These are phyloP conservation scores for Castanea sativa DNA, from an alignment of 306 rosid genomes.

Conservation along the genomic window DNA sequence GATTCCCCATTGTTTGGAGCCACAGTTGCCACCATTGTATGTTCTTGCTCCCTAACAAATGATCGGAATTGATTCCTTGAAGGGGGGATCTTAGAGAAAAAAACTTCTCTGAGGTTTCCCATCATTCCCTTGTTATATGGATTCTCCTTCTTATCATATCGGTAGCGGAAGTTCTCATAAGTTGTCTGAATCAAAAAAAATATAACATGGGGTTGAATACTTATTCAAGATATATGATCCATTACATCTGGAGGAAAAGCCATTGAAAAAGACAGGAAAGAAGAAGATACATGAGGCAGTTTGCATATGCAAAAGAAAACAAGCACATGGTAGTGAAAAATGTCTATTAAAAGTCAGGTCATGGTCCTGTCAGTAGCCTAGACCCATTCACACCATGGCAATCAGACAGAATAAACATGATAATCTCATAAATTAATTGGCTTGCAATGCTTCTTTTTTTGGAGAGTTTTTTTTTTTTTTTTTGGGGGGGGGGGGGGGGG, in stretches of 20 bases:
- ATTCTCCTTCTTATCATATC: constrained; percentile 76
- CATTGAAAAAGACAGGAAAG: background rate
- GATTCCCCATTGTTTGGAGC: constrained; percentile 44
- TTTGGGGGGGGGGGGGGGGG: too few species aligned
- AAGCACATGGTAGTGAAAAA: background rate
- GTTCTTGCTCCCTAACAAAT: constrained; percentile 48
- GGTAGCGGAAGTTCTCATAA: constrained; percentile 89
- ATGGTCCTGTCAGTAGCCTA: background rate
- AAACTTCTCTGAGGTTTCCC: constrained; percentile 52
- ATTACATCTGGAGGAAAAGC: background rate
- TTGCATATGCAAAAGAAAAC: background rate
- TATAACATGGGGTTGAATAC: background rate
- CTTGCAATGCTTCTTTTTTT: background rate
- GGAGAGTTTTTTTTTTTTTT: too few species aligned
- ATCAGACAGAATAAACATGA: background rate
- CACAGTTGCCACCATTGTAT: constrained; percentile 27
- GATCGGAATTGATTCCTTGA: constrained; percentile 63
- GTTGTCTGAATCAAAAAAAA: constrained; percentile 63
- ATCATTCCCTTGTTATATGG: constrained; percentile 63
- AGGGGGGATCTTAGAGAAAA: constrained; percentile 53
- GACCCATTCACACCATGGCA: background rate
- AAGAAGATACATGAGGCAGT: background rate
- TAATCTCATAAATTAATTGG: background rate
- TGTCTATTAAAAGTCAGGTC: background rate
- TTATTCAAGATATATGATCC: background rate